phyloP scores from a whole-genome alignment of 1,284 basidiomycete species.

The Fomes fomentarius region DNA sequence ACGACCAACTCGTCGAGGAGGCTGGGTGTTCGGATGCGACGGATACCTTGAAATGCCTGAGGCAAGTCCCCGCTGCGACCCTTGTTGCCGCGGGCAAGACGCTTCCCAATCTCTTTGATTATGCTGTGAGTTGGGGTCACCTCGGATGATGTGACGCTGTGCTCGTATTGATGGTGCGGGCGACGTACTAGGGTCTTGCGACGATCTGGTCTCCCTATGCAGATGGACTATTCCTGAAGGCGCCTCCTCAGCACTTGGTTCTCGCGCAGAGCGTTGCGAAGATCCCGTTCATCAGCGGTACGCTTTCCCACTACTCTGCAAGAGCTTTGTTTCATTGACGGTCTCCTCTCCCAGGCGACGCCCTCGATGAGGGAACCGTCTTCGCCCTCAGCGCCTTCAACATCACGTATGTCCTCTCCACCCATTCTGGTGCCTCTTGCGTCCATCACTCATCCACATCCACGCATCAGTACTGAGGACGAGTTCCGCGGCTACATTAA shows the following conservation, averaged over 20 bases:
- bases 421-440: no score
- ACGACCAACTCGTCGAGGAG: constrained; percentile 35
- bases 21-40: constrained; percentile 33
- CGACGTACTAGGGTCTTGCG: constrained; percentile 17
- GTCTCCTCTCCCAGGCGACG: constrained; percentile 29
- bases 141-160: no score
- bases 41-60: constrained; percentile 45
- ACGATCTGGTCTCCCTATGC: constrained; percentile 38
- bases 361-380: constrained; percentile 37
- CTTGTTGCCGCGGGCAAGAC: constrained; percentile 34
- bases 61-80: constrained; percentile 31
- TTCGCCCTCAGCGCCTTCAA: constrained; percentile 27
- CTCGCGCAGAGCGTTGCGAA: constrained; percentile 29
- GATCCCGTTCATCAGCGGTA: constrained; percentile 32
- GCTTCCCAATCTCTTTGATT: constrained; percentile 28
- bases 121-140: neutral
- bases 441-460: neutral
- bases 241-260: constrained; percentile 28
- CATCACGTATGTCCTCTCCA: constrained; percentile 12
- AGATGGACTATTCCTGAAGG: constrained; percentile 40
- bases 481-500: constrained; percentile 9
- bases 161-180: no score
- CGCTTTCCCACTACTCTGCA: neutral
- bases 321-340: neutral
- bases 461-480: constrained; percentile 13